Conservation (phyloP, 2,329 filamentous ascomycete species). For the Hirsutella rhossiliensis region DNA sequence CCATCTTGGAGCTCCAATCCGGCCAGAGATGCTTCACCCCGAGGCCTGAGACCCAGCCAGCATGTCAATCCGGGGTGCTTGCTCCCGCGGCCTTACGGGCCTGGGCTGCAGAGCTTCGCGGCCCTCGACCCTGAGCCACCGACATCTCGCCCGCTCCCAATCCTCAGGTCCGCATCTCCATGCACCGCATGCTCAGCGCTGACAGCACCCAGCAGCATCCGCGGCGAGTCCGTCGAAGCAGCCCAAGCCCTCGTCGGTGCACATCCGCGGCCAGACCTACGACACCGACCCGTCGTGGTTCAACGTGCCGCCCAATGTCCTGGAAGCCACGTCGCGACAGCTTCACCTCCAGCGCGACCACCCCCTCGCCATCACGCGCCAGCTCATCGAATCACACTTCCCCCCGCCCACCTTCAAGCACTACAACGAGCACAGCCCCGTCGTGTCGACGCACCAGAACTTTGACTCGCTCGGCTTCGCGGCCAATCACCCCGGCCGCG, state of each 20-base stretch:
- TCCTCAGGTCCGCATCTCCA: not conserved
- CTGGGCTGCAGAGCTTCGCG: too few species aligned
- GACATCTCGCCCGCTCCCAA: not conserved
- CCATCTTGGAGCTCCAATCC: too few species aligned
- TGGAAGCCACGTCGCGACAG: constrained; percentile 59
- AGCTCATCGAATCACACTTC: constrained; percentile 87
- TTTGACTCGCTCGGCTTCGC: constrained; percentile 97
- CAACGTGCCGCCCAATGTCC: constrained; percentile 68
- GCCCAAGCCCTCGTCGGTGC: constrained; percentile 24
- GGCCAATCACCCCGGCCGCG: constrained; percentile 74
- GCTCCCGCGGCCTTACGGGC: too few species aligned
- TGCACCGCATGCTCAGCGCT: not conserved
- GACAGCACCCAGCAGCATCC: not conserved
- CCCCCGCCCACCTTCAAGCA: constrained; percentile 58
- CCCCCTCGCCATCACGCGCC: constrained; percentile 78
- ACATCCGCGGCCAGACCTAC: constrained; percentile 53
- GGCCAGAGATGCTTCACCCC: too few species aligned
- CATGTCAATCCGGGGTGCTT: too few species aligned
- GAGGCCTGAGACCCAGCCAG: too few species aligned
- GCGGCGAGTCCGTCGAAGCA: not conserved
- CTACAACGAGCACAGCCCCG: constrained; percentile 68
- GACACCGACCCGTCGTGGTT: constrained; percentile 64
- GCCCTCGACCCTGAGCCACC: too few species aligned
- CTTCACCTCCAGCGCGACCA: constrained; percentile 90
- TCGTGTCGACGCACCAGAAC: constrained; percentile 77